phyloP scores from a whole-genome alignment of 2,329 filamentous ascomycete species.

The Neocatenulostroma microsporum region DNA sequence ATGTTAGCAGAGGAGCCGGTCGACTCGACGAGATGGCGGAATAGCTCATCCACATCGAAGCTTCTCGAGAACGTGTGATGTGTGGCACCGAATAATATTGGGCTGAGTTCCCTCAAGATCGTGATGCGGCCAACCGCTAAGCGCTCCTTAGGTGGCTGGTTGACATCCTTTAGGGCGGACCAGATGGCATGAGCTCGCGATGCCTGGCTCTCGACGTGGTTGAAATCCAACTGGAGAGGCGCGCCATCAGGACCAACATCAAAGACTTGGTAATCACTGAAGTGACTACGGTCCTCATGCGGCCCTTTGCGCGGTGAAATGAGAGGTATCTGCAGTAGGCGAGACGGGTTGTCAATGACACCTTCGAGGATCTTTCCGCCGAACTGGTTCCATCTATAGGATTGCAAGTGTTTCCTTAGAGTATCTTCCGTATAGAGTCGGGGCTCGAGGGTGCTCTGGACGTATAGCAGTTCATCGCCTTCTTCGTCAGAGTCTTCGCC shows the following conservation, averaged over 20 bases:
- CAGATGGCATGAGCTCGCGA: constrained; percentile 25
- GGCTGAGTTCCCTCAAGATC: constrained; percentile 54
- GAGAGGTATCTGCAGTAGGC: constrained; percentile 33
- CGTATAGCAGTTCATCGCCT: constrained; percentile 32
- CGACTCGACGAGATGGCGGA: constrained; percentile 47
- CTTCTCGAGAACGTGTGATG: constrained; percentile 51
- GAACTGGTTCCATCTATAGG: constrained; percentile 36
- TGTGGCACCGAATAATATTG: constrained; percentile 52
- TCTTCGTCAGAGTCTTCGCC: constrained; percentile 29
- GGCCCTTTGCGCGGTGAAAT: constrained; percentile 33
- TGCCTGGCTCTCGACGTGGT: constrained; percentile 27
- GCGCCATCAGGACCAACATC: constrained; percentile 45
- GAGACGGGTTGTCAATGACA: constrained; percentile 37
- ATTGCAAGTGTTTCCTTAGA: constrained; percentile 39
- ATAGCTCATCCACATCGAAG: constrained; percentile 58
- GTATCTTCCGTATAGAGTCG: constrained; percentile 38
- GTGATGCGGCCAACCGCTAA: constrained; percentile 51
- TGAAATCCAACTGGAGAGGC: constrained; percentile 32
- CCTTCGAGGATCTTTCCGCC: constrained; percentile 35
- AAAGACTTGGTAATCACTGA: constrained; percentile 51
- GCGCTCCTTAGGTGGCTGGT: constrained; percentile 35
- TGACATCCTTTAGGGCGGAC: constrained; percentile 30
- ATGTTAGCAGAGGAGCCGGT: constrained; percentile 34
- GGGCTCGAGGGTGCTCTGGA: constrained; percentile 33
- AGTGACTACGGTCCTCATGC: constrained; percentile 36